phyloP scores from a whole-genome alignment of 2,329 filamentous ascomycete species.

The Colletotrichum endophyticum region DNA sequence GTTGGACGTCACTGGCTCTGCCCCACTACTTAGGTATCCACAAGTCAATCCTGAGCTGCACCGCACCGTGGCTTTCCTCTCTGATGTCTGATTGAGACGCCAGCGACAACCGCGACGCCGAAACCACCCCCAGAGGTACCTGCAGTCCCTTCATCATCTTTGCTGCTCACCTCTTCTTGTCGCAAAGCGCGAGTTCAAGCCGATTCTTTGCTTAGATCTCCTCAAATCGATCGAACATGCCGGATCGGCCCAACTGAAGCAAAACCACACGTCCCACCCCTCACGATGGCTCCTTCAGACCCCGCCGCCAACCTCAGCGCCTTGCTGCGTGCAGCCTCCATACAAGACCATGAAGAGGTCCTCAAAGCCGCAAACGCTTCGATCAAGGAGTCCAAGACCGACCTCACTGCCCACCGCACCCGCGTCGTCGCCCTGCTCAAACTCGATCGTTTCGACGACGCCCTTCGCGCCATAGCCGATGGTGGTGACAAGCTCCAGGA shows the following conservation, averaged over 20 bases:
- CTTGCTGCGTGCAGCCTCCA: constrained; percentile 58
- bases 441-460: constrained; percentile 82
- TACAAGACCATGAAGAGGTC: constrained; percentile 76
- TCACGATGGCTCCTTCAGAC: constrained; percentile 44
- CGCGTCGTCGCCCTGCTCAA: constrained; percentile 79
- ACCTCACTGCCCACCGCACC: constrained; percentile 68
- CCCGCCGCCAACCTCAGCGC: constrained; percentile 56
- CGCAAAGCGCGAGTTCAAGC: background rate
- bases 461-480: constrained; percentile 70
- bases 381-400: constrained; percentile 64
- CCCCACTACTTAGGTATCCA: constrained; percentile 9
- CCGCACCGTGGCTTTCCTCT: background rate
- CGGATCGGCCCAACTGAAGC: background rate
- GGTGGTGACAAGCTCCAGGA: constrained; percentile 65
- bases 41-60: background rate
- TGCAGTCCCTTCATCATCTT: background rate
- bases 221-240: background rate
- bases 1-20: background rate
- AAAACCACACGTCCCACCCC: background rate
- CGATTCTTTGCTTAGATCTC: background rate
- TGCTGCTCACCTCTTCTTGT: background rate
- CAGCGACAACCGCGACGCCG: background rate
- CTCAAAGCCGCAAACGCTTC: constrained; percentile 68
- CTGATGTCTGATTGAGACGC: background rate
- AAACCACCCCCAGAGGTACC: background rate